Conservation (phyloP, 768 basidiomycete species). For the Phanerochaete sordida region DNA sequence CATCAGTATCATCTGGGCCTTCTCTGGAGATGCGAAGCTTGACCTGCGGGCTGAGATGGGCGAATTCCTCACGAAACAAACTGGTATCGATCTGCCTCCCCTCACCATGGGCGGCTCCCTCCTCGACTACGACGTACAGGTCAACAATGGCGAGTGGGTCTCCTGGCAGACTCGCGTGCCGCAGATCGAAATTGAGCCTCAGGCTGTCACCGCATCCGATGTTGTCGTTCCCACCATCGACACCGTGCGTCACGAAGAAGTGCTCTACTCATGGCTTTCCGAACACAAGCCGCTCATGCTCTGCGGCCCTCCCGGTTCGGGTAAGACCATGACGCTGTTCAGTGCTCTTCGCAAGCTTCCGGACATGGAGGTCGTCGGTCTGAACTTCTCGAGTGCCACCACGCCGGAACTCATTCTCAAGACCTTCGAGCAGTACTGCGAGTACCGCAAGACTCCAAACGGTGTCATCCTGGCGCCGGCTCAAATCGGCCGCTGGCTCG, state of each 20-base stretch:
- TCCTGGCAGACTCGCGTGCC: conserved; percentile 93
- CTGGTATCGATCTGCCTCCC: conserved; percentile 86
- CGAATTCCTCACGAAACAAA: conserved; percentile 78
- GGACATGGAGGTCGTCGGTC: conserved; percentile 97
- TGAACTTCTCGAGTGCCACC: conserved; percentile 99
- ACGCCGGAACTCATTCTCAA: conserved; percentile 97
- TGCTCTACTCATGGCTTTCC: conserved; percentile 96
- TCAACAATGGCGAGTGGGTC: conserved; percentile 81
- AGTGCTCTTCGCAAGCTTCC: conserved; percentile 96
- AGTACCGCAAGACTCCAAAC: conserved; percentile 97
- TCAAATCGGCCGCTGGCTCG: conserved; percentile 96
- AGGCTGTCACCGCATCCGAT: conserved; percentile 92
- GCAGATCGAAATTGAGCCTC: conserved; percentile 93
- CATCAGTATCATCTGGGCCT: conserved; percentile 95
- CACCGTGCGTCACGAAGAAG: conserved; percentile 97
- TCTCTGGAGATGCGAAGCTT: conserved; percentile 93
- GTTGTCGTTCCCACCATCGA: conserved; percentile 98
- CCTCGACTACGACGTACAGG: conserved; percentile 93
- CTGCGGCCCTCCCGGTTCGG: conserved; percentile 99
- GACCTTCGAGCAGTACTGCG: conserved; percentile 99
- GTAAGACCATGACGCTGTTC: conserved; percentile 99
- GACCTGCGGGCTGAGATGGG: conserved; percentile 89
- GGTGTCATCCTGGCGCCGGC: conserved; percentile 93
- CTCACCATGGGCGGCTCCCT: conserved; percentile 75
- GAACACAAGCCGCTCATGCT: conserved; percentile 98